A percentile compares a stretch with the other conserved stretches of the same genome.
Conservation (phyloP, 768 basidiomycete genomes). For the Suillus bovinus region DNA sequence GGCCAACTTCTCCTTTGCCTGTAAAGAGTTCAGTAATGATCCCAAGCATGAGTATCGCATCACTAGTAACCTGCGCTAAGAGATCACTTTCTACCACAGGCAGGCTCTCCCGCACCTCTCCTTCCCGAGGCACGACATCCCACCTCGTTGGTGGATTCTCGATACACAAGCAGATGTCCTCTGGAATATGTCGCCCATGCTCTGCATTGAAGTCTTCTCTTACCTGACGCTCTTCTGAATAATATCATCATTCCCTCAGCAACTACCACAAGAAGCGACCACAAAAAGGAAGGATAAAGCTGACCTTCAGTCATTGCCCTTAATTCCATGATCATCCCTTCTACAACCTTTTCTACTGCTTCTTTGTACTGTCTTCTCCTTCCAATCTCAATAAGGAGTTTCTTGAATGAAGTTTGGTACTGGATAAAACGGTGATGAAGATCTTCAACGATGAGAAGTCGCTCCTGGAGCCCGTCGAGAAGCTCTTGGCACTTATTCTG, state of each 20-base stretch:
- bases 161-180: slow-evolving; percentile 78
- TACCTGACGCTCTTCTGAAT: slow-evolving; percentile 63
- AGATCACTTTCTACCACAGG: slow-evolving; percentile 65
- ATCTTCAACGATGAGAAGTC: slow-evolving; percentile 60
- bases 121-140: slow-evolving; percentile 61
- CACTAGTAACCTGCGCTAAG: slow-evolving; percentile 52
- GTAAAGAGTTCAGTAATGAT: not conserved
- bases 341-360: slow-evolving; percentile 61
- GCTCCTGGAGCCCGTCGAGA: slow-evolving; percentile 56
- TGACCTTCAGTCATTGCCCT: slow-evolving; percentile 67
- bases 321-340: slow-evolving; percentile 64
- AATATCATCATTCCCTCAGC: slow-evolving; percentile 2
- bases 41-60: not conserved
- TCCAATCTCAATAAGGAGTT: slow-evolving; percentile 71
- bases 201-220: slow-evolving; percentile 71
- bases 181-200: slow-evolving; percentile 72
- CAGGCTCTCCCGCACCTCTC: slow-evolving; percentile 55
- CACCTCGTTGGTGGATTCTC: slow-evolving; percentile 73
- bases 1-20: slow-evolving; percentile 34
- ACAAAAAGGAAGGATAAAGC: slow-evolving; percentile 7
- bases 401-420: slow-evolving; percentile 74
- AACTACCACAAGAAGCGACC: slow-evolving; percentile 1
- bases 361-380: slow-evolving; percentile 69
- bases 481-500: slow-evolving; percentile 56
- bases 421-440: slow-evolving; percentile 65